Conservation (phyloP, 1,284 basidiomycete genomes). For the Fomitopsis betulina region DNA sequence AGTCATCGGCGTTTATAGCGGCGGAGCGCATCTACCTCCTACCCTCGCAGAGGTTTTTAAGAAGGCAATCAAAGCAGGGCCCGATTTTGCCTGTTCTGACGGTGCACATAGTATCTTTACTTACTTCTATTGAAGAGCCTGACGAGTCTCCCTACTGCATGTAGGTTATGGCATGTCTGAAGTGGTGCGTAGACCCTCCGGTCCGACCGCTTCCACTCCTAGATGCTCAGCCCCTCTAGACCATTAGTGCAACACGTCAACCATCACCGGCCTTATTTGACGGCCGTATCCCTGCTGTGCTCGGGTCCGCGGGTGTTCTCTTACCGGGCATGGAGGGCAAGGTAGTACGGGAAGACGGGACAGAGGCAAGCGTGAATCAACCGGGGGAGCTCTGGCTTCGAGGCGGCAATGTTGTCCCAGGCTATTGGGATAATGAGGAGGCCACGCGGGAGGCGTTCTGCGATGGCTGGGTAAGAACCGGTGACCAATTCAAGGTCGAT, state of each 20-base stretch:
- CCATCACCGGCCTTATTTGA: conserved; percentile 45
- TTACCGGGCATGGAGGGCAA: conserved; percentile 59
- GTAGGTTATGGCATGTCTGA: conserved; percentile 76
- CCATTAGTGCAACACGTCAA: conserved; percentile 44
- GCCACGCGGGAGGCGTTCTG: conserved; percentile 63
- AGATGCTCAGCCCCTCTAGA: conserved; percentile 35
- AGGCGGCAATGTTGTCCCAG: conserved; percentile 49
- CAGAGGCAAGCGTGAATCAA: conserved; percentile 50
- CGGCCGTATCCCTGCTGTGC: conserved; percentile 31
- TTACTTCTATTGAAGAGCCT: background rate
- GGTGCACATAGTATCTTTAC: conserved; percentile 34
- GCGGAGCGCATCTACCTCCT: conserved; percentile 65
- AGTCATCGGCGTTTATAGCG: conserved; percentile 40
- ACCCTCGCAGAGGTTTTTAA: conserved; percentile 42
- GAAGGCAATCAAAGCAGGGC: conserved; percentile 31
- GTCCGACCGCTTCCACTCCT: background rate
- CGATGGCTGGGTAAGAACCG: conserved; percentile 68
- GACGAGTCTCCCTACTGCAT: conserved; percentile 1
- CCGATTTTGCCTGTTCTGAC: conserved; percentile 33
- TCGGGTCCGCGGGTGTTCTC: conserved; percentile 53
- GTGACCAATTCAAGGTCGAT: conserved; percentile 62
- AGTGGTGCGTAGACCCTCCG: conserved; percentile 39
- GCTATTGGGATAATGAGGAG: conserved; percentile 67
- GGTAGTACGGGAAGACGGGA: conserved; percentile 56
- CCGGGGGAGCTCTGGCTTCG: conserved; percentile 62